These are phyloP conservation scores for Thamnidium elegans DNA, from an alignment of 192 early-diverging fungal species.

Conservation along the genomic window DNA sequence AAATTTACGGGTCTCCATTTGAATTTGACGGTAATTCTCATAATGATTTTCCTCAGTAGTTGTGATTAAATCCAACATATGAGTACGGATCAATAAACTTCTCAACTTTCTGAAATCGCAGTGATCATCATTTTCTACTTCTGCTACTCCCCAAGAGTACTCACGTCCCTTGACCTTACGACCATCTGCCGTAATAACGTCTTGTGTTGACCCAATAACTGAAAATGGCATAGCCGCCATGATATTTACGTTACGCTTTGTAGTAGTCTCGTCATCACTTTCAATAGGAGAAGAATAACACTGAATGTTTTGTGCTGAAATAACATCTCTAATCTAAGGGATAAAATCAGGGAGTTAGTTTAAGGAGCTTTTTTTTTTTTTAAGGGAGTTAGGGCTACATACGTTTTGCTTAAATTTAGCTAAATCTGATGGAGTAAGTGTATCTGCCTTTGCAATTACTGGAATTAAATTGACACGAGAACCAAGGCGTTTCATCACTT, in stretches of 20 bases:
- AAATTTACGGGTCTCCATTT: conserved; percentile 89
- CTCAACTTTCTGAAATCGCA: conserved; percentile 95
- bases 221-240: conserved; percentile 94
- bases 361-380: background rate
- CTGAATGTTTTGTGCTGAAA: conserved; percentile 81
- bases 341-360: conserved; percentile 13
- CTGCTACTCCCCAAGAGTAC: conserved; percentile 93
- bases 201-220: conserved; percentile 86
- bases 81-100: conserved; percentile 83
- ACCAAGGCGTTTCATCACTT: conserved; percentile 93
- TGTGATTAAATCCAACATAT: conserved; percentile 95
- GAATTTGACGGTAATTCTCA: conserved; percentile 86
- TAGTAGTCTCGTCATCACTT: conserved; percentile 76
- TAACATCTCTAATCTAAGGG: conserved; percentile 69
- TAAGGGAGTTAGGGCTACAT: background rate
- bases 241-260: conserved; percentile 79
- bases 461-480: conserved; percentile 93
- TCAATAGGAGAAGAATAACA: conserved; percentile 80
- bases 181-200: conserved; percentile 81
- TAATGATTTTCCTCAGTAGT: conserved; percentile 96
- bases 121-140: conserved; percentile 96
- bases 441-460: conserved; percentile 91
- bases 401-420: conserved; percentile 85
- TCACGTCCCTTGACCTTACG: conserved; percentile 86
- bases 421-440: conserved; percentile 80